Evolutionary conservation across 2,329 filamentous ascomycete genomes (phyloP), one percentile per base, ranked within the genome.

Genomic region (Penicillium sp.): DNA sequence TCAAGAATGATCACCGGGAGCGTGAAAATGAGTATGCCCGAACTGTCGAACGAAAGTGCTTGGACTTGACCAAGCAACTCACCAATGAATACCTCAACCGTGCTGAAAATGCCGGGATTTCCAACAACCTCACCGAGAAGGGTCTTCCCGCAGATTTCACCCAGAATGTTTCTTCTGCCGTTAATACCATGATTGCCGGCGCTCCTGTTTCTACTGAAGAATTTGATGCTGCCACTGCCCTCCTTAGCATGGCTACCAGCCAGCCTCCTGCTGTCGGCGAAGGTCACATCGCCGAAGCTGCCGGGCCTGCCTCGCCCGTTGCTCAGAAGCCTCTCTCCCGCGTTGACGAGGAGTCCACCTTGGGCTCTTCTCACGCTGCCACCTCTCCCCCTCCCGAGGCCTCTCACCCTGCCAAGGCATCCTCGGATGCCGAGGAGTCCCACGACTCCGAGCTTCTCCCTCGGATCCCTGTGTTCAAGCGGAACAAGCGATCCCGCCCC

Each of bases 221-320:
- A 4, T 57, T 57, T 18, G 59, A 63, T 18, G 62, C 62, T 26
- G 62, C 61, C 4, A n/a, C 54, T 26, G 16, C 49, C 37, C 61
- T 64, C 26, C 55, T 64, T 13, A 44, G 51, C 37, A 53, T 64
- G 18, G 42, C 61, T 26, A 4, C 9, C 5, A n/a, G 8, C 38
- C 38, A 29, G 38, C 29, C 49, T 42, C 26, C 39, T 50, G 14
- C 39, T 34, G 32, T 45, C 22, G 40, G 40, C 56, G 57, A 54
- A 14, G 37, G 42, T 22, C 37, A 46, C 42, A 26, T 42, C 37
- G 29, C 35, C 51, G 37, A 35, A n/a, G 20, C 37, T 40, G 26
- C 46, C 20, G 57, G 35, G n/a, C 24, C 54, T 34, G 14, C 46
- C 16, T 46, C 39, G 18, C 46, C 50, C 24, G 13, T 53, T 48